Evolutionary conservation across 352 stramenopile genomes (phyloP).

Genomic region (Blastocystis hominis): DNA sequence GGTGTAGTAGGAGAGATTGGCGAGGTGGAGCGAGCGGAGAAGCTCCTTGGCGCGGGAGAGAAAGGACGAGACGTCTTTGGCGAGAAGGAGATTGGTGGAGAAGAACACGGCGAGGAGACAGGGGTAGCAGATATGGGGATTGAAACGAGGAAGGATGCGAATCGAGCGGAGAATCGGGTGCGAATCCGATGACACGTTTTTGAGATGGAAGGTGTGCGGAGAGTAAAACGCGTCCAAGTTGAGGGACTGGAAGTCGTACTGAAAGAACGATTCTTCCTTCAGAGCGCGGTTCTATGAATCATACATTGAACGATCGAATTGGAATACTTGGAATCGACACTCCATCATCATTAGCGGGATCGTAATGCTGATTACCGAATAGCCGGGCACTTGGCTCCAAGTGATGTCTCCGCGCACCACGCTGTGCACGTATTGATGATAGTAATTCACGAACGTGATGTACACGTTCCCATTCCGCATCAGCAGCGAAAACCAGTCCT

Average conservation of each 20-base stretch:
- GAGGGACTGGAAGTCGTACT: conserved; percentile 14
- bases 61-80: neutral
- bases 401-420: conserved; percentile 1
- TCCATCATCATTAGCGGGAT: conserved; percentile 50
- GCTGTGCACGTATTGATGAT: conserved; percentile 16
- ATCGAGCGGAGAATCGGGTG: conserved; percentile 40
- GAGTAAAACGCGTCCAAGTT: neutral
- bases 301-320: neutral
- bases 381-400: conserved; percentile 27
- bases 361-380: neutral
- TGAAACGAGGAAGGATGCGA: neutral
- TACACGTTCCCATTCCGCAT: conserved; percentile 35
- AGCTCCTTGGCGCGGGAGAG: conserved; percentile 13
- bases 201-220: neutral
- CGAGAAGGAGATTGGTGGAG: conserved; percentile 10
- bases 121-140: neutral
- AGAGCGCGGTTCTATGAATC: conserved; percentile 22
- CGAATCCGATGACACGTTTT: conserved; percentile 41
- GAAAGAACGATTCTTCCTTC: conserved; percentile 29
- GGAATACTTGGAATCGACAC: neutral
- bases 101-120: conserved; percentile 40
- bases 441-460: conserved; percentile 45
- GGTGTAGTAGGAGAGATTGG: conserved; percentile 1
- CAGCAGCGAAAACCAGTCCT: neutral
- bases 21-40: neutral